A percentile compares a stretch with the other conserved stretches of the same genome.
Conservation (phyloP, 2,329 filamentous ascomycete species). For the Chalara sp. region DNA sequence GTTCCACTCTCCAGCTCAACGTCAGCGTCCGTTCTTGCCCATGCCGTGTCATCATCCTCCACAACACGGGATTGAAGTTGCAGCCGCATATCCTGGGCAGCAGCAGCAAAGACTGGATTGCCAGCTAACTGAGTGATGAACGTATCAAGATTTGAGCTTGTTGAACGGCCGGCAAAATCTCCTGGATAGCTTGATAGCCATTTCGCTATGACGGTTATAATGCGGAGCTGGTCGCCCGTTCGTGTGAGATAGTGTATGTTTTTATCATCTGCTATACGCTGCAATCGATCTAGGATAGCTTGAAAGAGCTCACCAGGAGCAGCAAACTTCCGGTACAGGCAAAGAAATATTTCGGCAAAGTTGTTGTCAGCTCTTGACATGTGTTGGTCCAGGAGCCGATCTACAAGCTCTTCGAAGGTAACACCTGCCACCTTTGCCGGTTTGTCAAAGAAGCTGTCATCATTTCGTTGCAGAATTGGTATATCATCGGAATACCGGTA, state of each 20-base stretch:
- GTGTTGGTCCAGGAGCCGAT: slow-evolving; percentile 75
- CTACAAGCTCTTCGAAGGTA: slow-evolving; percentile 67
- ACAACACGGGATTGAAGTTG: slow-evolving; percentile 65
- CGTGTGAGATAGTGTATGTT: slow-evolving; percentile 65
- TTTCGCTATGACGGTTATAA: slow-evolving; percentile 76
- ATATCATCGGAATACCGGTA: slow-evolving; percentile 60
- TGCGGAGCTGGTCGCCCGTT: slow-evolving; percentile 74
- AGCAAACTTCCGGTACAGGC: slow-evolving; percentile 89
- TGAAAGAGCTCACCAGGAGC: slow-evolving; percentile 72
- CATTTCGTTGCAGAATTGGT: slow-evolving; percentile 58
- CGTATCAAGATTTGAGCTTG: slow-evolving; percentile 62
- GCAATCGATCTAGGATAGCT: slow-evolving; percentile 70
- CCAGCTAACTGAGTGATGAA: slow-evolving; percentile 71
- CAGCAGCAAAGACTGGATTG: slow-evolving; percentile 75
- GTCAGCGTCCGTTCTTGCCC: slow-evolving; percentile 76
- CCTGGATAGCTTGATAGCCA: slow-evolving; percentile 90
- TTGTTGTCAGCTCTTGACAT: slow-evolving; percentile 84
- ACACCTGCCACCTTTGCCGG: slow-evolving; percentile 46
- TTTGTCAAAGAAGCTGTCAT: slow-evolving; percentile 53
- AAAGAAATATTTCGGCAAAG: slow-evolving; percentile 83
- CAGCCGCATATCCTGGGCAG: slow-evolving; percentile 77
- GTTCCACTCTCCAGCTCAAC: slow-evolving; percentile 20
- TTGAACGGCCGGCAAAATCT: slow-evolving; percentile 78
- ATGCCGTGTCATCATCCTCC: slow-evolving; percentile 87
- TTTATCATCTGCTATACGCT: slow-evolving; percentile 61